phyloP scores from a whole-genome alignment of 2,329 filamentous ascomycete species.

The Fusarium sp. region DNA sequence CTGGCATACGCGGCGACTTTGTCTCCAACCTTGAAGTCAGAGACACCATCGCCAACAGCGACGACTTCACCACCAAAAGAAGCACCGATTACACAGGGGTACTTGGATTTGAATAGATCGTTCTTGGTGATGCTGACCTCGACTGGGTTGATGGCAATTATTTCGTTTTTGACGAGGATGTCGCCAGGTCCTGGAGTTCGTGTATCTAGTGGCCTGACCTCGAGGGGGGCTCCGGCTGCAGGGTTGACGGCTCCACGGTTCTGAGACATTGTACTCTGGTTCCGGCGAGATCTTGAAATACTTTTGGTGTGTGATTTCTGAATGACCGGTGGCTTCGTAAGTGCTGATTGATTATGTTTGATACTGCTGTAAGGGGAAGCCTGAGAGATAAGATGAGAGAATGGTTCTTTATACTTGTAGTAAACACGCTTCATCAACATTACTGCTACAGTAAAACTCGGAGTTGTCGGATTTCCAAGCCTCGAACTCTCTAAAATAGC shows the following conservation, averaged over 20 bases:
- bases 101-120: neutral
- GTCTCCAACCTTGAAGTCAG: neutral
- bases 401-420: neutral
- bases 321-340: neutral
- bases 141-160: neutral
- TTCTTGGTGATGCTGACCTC: neutral
- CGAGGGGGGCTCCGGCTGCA: neutral
- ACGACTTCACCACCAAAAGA: neutral
- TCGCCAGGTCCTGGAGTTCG: neutral
- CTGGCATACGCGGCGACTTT: neutral
- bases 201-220: neutral
- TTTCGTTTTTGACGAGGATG: neutral
- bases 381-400: accelerated
- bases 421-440: neutral
- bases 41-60: neutral
- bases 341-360: neutral
- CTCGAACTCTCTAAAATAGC: neutral
- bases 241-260: neutral
- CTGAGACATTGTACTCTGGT: neutral
- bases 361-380: neutral
- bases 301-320: neutral
- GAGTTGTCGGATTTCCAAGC: neutral
- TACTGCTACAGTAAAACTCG: neutral
- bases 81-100: neutral
- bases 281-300: neutral